Evolutionary conservation across 2,329 filamentous ascomycete genomes (phyloP).

Genomic region (Pseudogymnoascus sp.): DNA sequence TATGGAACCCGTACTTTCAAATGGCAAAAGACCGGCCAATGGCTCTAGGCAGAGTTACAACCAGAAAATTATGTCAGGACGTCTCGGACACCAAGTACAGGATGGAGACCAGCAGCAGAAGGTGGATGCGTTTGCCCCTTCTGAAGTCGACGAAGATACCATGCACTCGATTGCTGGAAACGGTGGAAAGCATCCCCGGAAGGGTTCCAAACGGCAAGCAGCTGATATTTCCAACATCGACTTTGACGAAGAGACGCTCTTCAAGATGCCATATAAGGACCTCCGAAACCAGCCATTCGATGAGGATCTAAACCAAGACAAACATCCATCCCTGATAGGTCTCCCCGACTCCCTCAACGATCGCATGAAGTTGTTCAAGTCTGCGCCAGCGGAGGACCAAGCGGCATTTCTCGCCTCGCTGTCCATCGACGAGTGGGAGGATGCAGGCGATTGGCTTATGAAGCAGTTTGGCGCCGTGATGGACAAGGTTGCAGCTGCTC

Average conservation of each 20-base stretch:
- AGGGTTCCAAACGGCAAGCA: background rate
- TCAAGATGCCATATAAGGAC: background rate
- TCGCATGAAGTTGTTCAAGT: conserved; percentile 15
- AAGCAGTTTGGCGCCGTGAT: conserved; percentile 20
- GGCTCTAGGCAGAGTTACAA: background rate
- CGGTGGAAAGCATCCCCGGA: background rate
- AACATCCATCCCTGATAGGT: background rate
- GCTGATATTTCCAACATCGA: background rate
- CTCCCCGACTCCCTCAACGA: conserved; percentile 11
- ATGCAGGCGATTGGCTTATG: conserved; percentile 26
- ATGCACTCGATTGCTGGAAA: background rate
- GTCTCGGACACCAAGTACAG: background rate
- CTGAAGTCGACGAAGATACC: background rate
- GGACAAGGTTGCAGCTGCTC: conserved; percentile 18
- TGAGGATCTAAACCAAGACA: background rate
- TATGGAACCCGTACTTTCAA: background rate
- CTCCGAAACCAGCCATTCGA: background rate
- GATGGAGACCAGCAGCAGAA: background rate
- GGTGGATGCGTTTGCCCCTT: background rate
- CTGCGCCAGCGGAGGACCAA: background rate
- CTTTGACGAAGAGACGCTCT: background rate
- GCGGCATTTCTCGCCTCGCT: conserved; percentile 19
- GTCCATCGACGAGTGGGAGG: conserved; percentile 24
- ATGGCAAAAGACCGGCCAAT: background rate
- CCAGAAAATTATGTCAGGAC: background rate